Base-by-base conservation (phyloP, 139 green algal genomes). In the Mesostigma viride region DNA sequence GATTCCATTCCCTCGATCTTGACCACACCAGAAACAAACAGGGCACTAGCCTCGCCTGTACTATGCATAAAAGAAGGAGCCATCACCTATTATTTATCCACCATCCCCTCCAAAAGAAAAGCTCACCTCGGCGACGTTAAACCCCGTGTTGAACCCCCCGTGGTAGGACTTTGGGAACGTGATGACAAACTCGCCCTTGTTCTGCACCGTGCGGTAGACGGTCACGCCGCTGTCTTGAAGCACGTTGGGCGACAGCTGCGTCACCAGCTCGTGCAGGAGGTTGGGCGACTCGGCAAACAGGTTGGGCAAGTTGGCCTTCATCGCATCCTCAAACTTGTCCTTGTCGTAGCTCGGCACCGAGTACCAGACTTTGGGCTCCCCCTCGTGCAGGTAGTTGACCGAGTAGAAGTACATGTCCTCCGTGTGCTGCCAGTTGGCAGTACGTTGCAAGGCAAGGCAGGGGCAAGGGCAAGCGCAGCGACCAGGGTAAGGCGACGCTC, bases 361-460 rank as follows among this genome's bases (percentile, higher is more conserved):
- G 46, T 84, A 83, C 90, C 90, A 92, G 1, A 80, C 84, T 79
- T 96, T 96, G 53, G 88, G 67, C 6, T 88, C 85, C 0, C 90
- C 90, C 46, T 81, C 85, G 79, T 96, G 89, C 34, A 90, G 71
- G 79, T 96, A 96, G 72, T 90, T 95, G 62, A 95, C 77, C 47
- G 78, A 89, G 79, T 95, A 96, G 32, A 97, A 83, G 71, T 86
- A 78, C 76, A 95, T 88, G 62, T 92, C 84, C 75, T 96, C 88
- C 8, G 87, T 83, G 68, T 89, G 87, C 90, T n/a, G n/a, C n/a
- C n/a, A n/a, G n/a, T n/a, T n/a, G n/a, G n/a, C n/a, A n/a, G n/a
- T n/a, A n/a, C n/a, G n/a, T n/a, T n/a, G n/a, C n/a, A n/a, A n/a
- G n/a, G n/a, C n/a, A n/a, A n/a, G n/a, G n/a, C n/a, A n/a, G n/a